These are phyloP conservation scores for Penicillium dipodomyicola DNA, from an alignment of 495 filamentous ascomycete species.

Conservation along the genomic window DNA sequence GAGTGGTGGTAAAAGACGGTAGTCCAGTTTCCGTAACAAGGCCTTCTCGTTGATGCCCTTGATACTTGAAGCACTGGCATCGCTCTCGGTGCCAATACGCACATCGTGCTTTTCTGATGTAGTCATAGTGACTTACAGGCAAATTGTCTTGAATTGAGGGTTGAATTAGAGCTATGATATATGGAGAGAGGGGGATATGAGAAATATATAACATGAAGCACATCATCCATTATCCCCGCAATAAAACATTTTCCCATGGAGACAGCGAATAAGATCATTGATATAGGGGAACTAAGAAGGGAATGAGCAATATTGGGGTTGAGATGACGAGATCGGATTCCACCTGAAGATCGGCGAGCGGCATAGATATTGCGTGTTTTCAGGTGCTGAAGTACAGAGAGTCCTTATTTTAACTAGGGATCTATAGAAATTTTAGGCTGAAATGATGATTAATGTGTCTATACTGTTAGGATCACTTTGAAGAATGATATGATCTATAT, in stretches of 20 bases:
- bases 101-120: slow-evolving; percentile 2
- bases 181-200: neutral
- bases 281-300: neutral
- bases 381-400: too few relatives aligned
- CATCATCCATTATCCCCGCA: neutral
- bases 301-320: slow-evolving; percentile 13
- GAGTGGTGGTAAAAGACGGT: slow-evolving; percentile 61
- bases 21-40: slow-evolving; percentile 64
- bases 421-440: too few relatives aligned
- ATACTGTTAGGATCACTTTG: neutral
- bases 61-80: slow-evolving; percentile 11
- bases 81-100: neutral
- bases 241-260: neutral
- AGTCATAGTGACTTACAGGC: neutral
- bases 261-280: neutral
- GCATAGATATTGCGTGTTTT: too few relatives aligned
- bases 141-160: neutral
- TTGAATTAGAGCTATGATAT: neutral
- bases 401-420: too few relatives aligned
- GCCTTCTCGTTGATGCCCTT: slow-evolving; percentile 56
- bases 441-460: neutral
- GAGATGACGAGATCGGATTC: slow-evolving; percentile 14
- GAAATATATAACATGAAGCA: neutral
- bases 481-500: neutral
- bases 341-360: neutral